Conservation (phyloP, 768 basidiomycete species). For the Trametes coccinea region DNA sequence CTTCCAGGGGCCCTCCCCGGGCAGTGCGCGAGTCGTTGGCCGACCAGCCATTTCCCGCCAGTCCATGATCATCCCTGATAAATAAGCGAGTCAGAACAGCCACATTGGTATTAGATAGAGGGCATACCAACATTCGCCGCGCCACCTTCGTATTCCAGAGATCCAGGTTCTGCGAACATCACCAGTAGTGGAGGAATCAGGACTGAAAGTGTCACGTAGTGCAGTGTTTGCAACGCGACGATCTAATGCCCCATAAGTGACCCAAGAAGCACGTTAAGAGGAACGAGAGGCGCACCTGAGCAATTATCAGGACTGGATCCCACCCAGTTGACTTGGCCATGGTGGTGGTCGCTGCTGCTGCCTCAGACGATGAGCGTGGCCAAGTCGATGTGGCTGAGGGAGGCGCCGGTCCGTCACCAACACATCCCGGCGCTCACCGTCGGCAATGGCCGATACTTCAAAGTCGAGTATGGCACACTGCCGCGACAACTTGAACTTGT, state of each 20-base stretch:
- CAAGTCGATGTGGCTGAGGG: background rate
- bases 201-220: constrained; percentile 87
- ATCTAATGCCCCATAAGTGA: constrained; percentile 54
- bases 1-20: constrained; percentile 65
- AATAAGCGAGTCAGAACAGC: background rate
- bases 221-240: constrained; percentile 87
- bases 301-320: constrained; percentile 88
- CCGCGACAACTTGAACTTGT: no score
- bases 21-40: constrained; percentile 68
- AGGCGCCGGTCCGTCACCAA: background rate
- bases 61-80: constrained; percentile 87
- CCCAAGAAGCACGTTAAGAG: background rate
- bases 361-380: background rate
- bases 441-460: background rate
- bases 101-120: background rate
- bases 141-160: constrained; percentile 74
- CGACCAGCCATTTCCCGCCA: constrained; percentile 94
- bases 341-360: background rate
- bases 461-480: no score
- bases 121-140: constrained; percentile 70
- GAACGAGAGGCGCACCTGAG: constrained; percentile 55
- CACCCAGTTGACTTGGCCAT: constrained; percentile 58
- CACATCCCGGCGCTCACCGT: no score
- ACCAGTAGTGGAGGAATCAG: constrained; percentile 79
- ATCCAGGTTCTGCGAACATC: constrained; percentile 70